Percentiles rank a stretch among this genome's conserved stretches.
Conservation (phyloP, 306 rosid genomes). For the Nissolia schottii region DNA sequence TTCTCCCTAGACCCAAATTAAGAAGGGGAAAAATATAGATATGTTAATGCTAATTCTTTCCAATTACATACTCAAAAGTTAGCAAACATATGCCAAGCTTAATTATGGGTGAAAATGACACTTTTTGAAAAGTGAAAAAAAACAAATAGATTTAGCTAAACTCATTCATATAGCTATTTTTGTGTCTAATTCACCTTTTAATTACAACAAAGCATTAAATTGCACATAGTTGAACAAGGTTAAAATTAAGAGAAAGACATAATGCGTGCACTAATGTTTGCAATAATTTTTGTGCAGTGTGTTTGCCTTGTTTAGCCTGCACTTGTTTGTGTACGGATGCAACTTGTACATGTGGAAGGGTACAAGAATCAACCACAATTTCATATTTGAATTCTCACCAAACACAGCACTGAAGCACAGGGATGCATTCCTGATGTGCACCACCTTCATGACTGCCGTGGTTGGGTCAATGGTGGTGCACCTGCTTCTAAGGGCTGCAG, state of each 20-base stretch:
- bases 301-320: slow-evolving; percentile 80
- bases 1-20: neutral
- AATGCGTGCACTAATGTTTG: neutral
- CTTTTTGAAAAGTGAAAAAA: too few relatives aligned
- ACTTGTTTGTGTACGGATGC: slow-evolving; percentile 91
- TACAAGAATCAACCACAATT: slow-evolving; percentile 71
- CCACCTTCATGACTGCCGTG: slow-evolving; percentile 66
- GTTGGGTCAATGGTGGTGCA: slow-evolving; percentile 80
- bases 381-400: slow-evolving; percentile 84
- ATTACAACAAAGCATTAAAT: neutral
- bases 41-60: neutral
- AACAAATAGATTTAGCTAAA: neutral
- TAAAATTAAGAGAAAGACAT: neutral
- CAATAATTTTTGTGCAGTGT: slow-evolving; percentile 52
- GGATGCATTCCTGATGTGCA: slow-evolving; percentile 80
- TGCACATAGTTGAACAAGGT: neutral
- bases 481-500: slow-evolving; percentile 53
- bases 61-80: neutral
- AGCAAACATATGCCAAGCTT: neutral
- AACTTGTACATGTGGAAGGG: slow-evolving; percentile 81
- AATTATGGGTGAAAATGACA: neutral
- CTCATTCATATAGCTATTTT: neutral
- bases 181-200: neutral
- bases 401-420: slow-evolving; percentile 61
- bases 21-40: neutral